phyloP scores from a whole-genome alignment of 345 rosid genomes.

The Alliaria petiolata region DNA sequence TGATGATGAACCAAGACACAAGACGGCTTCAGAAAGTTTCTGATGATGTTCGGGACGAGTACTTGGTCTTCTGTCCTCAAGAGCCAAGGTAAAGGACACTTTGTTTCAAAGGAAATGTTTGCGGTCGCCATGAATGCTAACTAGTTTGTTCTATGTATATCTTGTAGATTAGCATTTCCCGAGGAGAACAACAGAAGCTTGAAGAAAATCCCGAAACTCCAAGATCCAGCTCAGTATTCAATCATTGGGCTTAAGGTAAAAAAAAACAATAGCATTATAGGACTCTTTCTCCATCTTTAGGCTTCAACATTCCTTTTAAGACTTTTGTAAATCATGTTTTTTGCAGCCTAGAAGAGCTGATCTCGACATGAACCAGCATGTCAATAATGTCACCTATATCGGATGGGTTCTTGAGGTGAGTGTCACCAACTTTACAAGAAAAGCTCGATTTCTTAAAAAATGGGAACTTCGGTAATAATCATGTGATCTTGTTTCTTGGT shows the following conservation, averaged over 20 bases:
- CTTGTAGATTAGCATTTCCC: conserved; percentile 74
- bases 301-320: background rate
- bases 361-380: conserved; percentile 98
- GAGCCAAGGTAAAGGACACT: conserved; percentile 78
- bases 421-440: background rate
- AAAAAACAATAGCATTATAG: background rate
- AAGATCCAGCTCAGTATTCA: conserved; percentile 68
- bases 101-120: background rate
- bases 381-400: conserved; percentile 79
- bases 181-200: conserved; percentile 71
- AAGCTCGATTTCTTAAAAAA: background rate
- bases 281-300: background rate
- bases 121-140: background rate
- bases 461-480: conserved; percentile 7
- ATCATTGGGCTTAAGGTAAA: conserved; percentile 55
- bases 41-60: conserved; percentile 86
- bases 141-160: background rate
- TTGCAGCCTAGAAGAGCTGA: conserved; percentile 86
- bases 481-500: background rate
- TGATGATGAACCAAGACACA: conserved; percentile 96
- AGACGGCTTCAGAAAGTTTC: conserved; percentile 90
- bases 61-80: conserved; percentile 65
- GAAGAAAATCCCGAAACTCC: conserved; percentile 72
- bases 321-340: background rate
- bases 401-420: conserved; percentile 97